Base-by-base conservation (phyloP, 169 alveolate genomes). In the Plasmodium reichenowi region DNA sequence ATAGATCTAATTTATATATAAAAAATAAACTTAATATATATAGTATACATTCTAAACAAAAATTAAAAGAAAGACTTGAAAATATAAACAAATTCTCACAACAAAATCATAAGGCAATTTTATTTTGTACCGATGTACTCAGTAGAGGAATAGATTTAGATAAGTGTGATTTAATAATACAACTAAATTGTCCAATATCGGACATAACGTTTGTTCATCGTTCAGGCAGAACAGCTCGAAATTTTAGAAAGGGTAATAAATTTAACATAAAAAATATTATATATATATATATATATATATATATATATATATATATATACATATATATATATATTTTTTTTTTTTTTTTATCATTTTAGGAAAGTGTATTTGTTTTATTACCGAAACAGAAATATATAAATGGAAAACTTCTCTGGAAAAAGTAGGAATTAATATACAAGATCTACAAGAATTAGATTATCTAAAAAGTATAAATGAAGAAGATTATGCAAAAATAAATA, bases 201-300 rank as follows among this genome's bases (percentile, higher is more conserved):
- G 94, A 93, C 2, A 93, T 95, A 17, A 96, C 98, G 8, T 98
- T 97, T 88, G 93, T 98, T 15, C 99, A 98, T 85, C 93, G 99
- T 93, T 97, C 97, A 8, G 99, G 99, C 32, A 94, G 99, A 68
- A 98, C 99, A 48, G 99, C 99, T 8, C 91, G 99, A 73, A 97
- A 95, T 88, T 95, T 96, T 88, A 95, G 96, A 38, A 96, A 93
- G 73, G 99, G 99, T 58, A 38, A 38, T 38, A 38, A 38, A 38
- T 38, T 38, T 38, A 38, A 93, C 67, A 62, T 45, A 63, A 10
- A 22, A n/a, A 32, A 29, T 29, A 7, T 3, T 38, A 72, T 29
- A 54, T 12, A 56, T 54, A 9, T 71, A 48, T 48, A 7, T 17
- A 17, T 45, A 22, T 52, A 17, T 32, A 59, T 59, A 38, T 72